Evolutionary conservation across 1,284 basidiomycete species (phyloP).

Genomic region (Heterobasidion occidentale): DNA sequence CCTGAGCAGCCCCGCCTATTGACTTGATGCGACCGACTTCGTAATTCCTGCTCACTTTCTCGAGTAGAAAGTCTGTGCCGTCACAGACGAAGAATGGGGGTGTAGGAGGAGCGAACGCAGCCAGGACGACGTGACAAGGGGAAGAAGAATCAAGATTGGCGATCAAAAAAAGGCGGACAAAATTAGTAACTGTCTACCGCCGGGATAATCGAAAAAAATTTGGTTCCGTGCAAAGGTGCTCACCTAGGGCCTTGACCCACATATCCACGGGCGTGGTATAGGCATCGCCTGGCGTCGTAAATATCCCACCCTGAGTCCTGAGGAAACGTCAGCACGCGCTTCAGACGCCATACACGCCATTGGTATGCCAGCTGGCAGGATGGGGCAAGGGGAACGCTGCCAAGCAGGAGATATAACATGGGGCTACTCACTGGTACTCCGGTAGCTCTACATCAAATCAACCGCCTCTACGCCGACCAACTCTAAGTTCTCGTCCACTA

Average conservation of each 20-base stretch:
- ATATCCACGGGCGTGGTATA: constrained; percentile 80
- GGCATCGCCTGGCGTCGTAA: constrained; percentile 76
- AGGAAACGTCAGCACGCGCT: constrained; percentile 4
- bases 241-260: constrained; percentile 79
- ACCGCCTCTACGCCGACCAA: constrained; percentile 72
- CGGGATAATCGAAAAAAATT: background rate
- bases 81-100: background rate
- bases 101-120: background rate
- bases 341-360: background rate
- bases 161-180: constrained; percentile 14
- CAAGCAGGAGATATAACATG: background rate
- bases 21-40: constrained; percentile 62
- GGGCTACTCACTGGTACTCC: constrained; percentile 65
- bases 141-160: constrained; percentile 1
- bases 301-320: constrained; percentile 78
- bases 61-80: constrained; percentile 56
- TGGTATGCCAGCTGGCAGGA: background rate
- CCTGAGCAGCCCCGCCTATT: constrained; percentile 70
- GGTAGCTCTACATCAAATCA: constrained; percentile 69
- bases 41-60: constrained; percentile 61
- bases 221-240: constrained; percentile 19
- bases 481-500: constrained; percentile 74
- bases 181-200: constrained; percentile 7
- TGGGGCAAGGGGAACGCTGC: constrained; percentile 6
- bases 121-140: background rate